A percentile compares a stretch with the other conserved stretches of the same genome.
These are phyloP conservation scores for Ceratocystis albifundus DNA, from an alignment of 2,329 filamentous ascomycete genomes.

Conservation along the genomic window DNA sequence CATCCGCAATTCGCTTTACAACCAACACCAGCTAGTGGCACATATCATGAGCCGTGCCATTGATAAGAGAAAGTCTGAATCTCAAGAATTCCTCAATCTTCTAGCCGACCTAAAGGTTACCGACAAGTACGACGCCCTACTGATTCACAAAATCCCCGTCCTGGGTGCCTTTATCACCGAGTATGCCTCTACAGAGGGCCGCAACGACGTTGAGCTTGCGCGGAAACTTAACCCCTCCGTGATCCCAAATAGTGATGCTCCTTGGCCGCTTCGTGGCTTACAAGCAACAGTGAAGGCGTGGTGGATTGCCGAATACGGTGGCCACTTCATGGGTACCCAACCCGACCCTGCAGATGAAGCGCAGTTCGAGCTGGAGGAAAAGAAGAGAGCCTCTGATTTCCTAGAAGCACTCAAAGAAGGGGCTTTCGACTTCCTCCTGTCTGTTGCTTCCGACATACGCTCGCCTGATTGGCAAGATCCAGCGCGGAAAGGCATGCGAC, in stretches of 20 bases:
- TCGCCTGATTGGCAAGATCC: conserved; percentile 79
- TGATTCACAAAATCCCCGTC: conserved; percentile 72
- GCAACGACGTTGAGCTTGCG: conserved; percentile 54
- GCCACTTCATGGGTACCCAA: conserved; percentile 69
- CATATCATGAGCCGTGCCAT: conserved; percentile 70
- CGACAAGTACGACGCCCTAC: conserved; percentile 62
- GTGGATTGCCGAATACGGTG: conserved; percentile 91
- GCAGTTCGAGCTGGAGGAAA: conserved; percentile 43
- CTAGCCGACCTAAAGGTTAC: conserved; percentile 55
- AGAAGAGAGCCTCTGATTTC: conserved; percentile 60
- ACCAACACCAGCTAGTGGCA: conserved; percentile 80
- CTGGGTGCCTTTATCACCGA: conserved; percentile 64
- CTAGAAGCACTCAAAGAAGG: conserved; percentile 71
- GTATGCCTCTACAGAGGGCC: conserved; percentile 67
- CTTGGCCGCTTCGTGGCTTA: conserved; percentile 63
- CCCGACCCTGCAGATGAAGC: conserved; percentile 38
- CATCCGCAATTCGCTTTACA: conserved; percentile 65
- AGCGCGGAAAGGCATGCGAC: conserved; percentile 67
- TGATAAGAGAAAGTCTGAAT: conserved; percentile 58
- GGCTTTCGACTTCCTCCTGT: conserved; percentile 82
- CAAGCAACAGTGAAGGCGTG: conserved; percentile 68
- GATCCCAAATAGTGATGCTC: conserved; percentile 52
- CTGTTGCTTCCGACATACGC: conserved; percentile 69
- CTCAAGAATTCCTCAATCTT: conserved; percentile 62
- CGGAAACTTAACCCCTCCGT: conserved; percentile 59